These are phyloP conservation scores for Cicer chorassanicum DNA, from an alignment of 306 rosid species.

Conservation along the genomic window DNA sequence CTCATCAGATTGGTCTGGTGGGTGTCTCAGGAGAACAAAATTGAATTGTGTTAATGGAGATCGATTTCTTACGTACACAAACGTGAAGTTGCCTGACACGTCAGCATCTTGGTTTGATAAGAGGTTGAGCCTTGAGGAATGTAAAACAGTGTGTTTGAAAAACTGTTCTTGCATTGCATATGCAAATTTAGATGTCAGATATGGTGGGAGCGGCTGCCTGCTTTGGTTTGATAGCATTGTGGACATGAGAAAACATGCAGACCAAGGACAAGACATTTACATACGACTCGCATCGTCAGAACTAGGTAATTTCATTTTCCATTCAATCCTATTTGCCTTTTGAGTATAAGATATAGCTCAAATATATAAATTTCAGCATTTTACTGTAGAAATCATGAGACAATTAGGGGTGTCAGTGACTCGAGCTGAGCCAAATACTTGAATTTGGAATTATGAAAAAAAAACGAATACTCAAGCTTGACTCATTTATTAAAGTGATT, in stretches of 20 bases:
- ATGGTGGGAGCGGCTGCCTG: conserved; percentile 49
- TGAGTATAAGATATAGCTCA: too few relatives aligned
- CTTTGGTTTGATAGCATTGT: conserved; percentile 45
- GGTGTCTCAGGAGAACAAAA: conserved; percentile 38
- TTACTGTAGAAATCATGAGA: neutral
- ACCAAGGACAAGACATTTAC: neutral
- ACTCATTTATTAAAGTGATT: too few relatives aligned
- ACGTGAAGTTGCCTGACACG: conserved; percentile 44
- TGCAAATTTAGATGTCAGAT: conserved; percentile 33
- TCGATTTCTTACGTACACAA: conserved; percentile 12
- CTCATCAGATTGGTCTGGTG: conserved; percentile 14
- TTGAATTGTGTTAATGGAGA: conserved; percentile 37
- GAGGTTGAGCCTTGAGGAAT: conserved; percentile 39
- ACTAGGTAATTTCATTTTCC: too few relatives aligned
- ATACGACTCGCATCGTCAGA: too few relatives aligned
- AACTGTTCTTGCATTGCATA: conserved; percentile 51
- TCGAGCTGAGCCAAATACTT: too few relatives aligned
- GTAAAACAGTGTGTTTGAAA: conserved; percentile 39
- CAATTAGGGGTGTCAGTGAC: too few relatives aligned
- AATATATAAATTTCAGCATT: neutral
- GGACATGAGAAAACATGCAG: conserved; percentile 37
- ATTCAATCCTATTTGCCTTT: too few relatives aligned
- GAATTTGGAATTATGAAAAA: too few relatives aligned
- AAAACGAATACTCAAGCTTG: too few relatives aligned
- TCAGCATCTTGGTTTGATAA: conserved; percentile 47